phyloP scores from a whole-genome alignment of 805 yeast genomes.

The Lipomyces sp. region DNA sequence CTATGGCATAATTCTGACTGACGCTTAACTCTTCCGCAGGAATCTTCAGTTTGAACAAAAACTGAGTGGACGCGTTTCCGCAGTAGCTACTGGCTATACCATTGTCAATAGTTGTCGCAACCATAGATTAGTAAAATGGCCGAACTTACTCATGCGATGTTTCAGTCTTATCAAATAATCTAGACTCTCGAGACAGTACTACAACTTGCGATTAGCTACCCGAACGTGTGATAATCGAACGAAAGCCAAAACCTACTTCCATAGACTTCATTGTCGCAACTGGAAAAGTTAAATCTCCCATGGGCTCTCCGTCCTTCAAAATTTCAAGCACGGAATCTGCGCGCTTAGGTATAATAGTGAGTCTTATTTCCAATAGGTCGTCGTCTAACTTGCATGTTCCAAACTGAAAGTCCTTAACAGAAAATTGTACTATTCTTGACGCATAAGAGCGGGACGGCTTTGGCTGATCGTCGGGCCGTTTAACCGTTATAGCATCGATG shows the following conservation, averaged over 20 bases:
- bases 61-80: constrained; percentile 11
- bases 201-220: background rate
- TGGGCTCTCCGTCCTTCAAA: background rate
- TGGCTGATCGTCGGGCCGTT: too few relatives aligned
- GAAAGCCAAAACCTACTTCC: background rate
- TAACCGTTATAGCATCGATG: too few relatives aligned
- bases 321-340: constrained; percentile 10
- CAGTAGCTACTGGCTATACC: constrained; percentile 1
- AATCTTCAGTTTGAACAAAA: constrained; percentile 7
- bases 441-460: background rate
- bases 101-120: background rate
- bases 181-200: constrained; percentile 15
- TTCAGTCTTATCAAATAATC: constrained; percentile 13
- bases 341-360: constrained; percentile 13
- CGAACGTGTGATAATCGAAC: background rate
- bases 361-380: background rate
- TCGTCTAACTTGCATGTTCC: constrained; percentile 6
- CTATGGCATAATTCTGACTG: constrained; percentile 4
- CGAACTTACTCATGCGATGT: constrained; percentile 14
- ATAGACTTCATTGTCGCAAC: constrained; percentile 1
- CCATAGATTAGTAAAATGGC: background rate
- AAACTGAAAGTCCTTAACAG: constrained; percentile 6
- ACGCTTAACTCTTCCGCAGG: background rate
- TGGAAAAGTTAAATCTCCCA: constrained; percentile 6
- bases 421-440: constrained; percentile 2